Evolutionary conservation across 1,139 yeast genomes (phyloP), one percentile per base, ranked within the genome.

Genomic region (Yamadazyma atmosphaerica): DNA sequence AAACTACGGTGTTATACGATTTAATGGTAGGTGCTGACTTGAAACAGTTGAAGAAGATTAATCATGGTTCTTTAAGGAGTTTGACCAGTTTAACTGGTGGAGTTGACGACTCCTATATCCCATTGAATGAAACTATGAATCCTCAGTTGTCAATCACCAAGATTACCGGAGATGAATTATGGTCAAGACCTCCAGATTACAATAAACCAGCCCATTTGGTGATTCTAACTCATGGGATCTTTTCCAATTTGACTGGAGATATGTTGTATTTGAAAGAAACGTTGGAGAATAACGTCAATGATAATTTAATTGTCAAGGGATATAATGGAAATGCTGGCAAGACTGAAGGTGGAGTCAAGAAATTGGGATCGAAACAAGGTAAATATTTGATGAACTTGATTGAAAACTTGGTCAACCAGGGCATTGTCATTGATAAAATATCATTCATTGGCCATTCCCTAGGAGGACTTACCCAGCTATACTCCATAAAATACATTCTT

Each of bases 401-500:
- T 3, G 60, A 61, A 16, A 60, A 58, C 16, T 36, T 55, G 16
- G 11, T 45, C 9, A 65, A 65, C 14, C 54, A 57, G 27, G 55
- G 45, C 1, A 46, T 58, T 8, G 56, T 63, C 12, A 72, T 85
- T 8, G 58, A 62, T 3, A 82, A 79, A 50, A 81, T 92, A 4
- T 89, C 98, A 2, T 90, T 92, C 51, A 72, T 94, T 26, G 96
- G 90, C 0, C 98, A 92, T 61, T 90, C 98, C 0, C 63, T 92
- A 13, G 98, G 98, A 15, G 98, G 98, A 0, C 67, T 86, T 19
- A 82, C 85, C 4, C 98, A 92, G 61, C 76, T 92, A 0, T 92
- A 87, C 68, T 96, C 98, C 1, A 75, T 92, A 25, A 94, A 95
- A 2, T 86, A 86, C 54, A 77, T 74, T 66, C 39, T 81, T 69